These are phyloP conservation scores for Asterophora lycoperdoides DNA, from an alignment of 768 basidiomycete genomes.

Conservation along the genomic window DNA sequence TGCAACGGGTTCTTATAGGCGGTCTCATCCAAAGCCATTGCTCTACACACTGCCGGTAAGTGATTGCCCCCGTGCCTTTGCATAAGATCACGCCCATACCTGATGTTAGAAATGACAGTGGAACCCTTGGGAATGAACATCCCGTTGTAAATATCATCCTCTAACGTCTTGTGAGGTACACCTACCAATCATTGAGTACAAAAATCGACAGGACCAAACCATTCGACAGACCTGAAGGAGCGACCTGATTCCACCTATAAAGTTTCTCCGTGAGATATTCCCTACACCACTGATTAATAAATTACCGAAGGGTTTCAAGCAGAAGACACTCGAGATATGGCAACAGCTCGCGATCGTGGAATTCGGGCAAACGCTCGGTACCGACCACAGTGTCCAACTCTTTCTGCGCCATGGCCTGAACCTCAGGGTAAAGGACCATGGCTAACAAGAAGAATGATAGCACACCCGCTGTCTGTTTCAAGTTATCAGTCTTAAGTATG, in stretches of 20 bases:
- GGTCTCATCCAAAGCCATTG: slow-evolving; percentile 25
- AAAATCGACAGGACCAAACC: neutral
- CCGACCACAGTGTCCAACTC: slow-evolving; percentile 18
- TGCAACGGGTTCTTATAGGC: slow-evolving; percentile 24
- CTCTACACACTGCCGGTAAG: slow-evolving; percentile 14
- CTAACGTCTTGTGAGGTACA: slow-evolving; percentile 14
- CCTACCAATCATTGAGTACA: slow-evolving; percentile 2
- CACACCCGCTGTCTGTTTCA: too few species aligned
- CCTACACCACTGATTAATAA: too few species aligned
- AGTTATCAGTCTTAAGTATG: too few species aligned
- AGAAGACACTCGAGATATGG: slow-evolving; percentile 13
- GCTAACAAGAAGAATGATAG: slow-evolving; percentile 12
- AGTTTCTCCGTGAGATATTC: too few species aligned
- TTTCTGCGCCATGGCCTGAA: slow-evolving; percentile 13
- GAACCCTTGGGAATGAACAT: slow-evolving; percentile 21
- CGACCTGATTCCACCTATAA: slow-evolving; percentile 14
- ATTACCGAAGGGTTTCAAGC: neutral
- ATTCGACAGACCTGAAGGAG: slow-evolving; percentile 10
- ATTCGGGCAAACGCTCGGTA: slow-evolving; percentile 14
- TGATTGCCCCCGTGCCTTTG: too few species aligned
- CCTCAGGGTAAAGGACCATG: slow-evolving; percentile 17
- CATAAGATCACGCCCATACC: slow-evolving; percentile 7
- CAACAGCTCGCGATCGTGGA: slow-evolving; percentile 14
- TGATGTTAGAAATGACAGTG: slow-evolving; percentile 16
- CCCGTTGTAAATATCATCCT: slow-evolving; percentile 22